Percentiles rank a stretch among this genome's conserved stretches.
Conservation (phyloP, 345 rosid genomes). For the Pistacia integerrima region DNA sequence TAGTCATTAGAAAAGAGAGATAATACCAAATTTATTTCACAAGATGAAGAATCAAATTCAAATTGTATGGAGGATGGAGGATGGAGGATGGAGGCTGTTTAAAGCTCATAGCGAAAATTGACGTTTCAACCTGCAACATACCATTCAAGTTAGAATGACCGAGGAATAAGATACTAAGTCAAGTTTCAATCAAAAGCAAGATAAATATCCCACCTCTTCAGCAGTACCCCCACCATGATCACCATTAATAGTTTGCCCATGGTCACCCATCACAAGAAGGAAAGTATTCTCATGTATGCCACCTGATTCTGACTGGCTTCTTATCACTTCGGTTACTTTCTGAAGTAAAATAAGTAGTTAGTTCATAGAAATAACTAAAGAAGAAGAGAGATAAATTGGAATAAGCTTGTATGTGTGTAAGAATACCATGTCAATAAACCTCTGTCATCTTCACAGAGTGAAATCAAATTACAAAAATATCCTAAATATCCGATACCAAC, state of each 20-base stretch:
- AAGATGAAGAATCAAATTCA: constrained; percentile 68
- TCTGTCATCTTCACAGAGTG: not conserved
- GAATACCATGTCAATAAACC: constrained; percentile 13
- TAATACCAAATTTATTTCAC: constrained; percentile 58
- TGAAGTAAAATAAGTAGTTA: constrained; percentile 28
- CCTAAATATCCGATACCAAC: not conserved
- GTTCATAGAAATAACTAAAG: constrained; percentile 7
- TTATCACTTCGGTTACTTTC: constrained; percentile 64
- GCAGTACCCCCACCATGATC: constrained; percentile 99
- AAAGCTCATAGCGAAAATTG: constrained; percentile 86
- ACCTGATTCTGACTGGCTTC: constrained; percentile 74
- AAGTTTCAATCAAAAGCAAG: constrained; percentile 12
- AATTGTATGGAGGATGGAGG: constrained; percentile 35
- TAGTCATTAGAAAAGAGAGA: constrained; percentile 17
- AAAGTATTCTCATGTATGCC: constrained; percentile 80
- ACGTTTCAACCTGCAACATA: constrained; percentile 78
- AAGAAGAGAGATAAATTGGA: not conserved
- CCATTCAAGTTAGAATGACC: constrained; percentile 25
- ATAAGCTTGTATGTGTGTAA: not conserved
- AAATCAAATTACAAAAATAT: not conserved
- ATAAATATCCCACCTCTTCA: constrained; percentile 65
- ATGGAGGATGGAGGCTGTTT: constrained; percentile 49
- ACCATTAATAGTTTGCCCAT: constrained; percentile 94
- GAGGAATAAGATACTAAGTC: constrained; percentile 15
- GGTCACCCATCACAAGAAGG: constrained; percentile 96